Conservation (phyloP, 2,329 filamentous ascomycete species). For the Aspergillus proliferans region DNA sequence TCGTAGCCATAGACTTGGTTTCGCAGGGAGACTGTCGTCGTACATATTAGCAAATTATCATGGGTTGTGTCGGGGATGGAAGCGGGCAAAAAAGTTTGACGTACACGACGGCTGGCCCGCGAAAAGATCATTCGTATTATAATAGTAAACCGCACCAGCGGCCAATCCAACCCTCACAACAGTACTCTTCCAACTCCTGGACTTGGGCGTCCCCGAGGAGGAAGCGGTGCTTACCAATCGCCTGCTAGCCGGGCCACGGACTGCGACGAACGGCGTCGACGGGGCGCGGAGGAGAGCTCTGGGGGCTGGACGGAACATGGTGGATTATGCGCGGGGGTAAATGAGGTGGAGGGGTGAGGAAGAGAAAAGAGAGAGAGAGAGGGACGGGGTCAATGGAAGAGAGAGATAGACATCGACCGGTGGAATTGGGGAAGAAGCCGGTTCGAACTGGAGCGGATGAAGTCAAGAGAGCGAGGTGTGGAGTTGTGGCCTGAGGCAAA, state of each 20-base stretch:
- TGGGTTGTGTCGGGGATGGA: not conserved
- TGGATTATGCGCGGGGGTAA: slow-evolving; percentile 1
- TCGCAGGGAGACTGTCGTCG: slow-evolving; percentile 26
- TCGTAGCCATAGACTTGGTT: slow-evolving; percentile 21
- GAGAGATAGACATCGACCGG: slow-evolving; percentile 1
- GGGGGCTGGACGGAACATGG: slow-evolving; percentile 50
- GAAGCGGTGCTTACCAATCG: slow-evolving; percentile 52
- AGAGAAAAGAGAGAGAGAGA: not conserved
- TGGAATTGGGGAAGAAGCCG: not conserved
- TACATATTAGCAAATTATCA: not conserved
- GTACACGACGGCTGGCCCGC: slow-evolving; percentile 73
- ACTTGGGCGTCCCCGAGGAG: slow-evolving; percentile 52
- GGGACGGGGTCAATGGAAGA: slow-evolving; percentile 2
- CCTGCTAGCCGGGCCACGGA: slow-evolving; percentile 25
- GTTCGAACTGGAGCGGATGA: slow-evolving; percentile 1
- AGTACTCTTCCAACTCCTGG: slow-evolving; percentile 75
- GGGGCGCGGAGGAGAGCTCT: slow-evolving; percentile 38
- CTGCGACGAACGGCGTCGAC: slow-evolving; percentile 15
- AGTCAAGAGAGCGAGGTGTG: not conserved
- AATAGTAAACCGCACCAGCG: slow-evolving; percentile 76
- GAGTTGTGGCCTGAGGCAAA: not conserved
- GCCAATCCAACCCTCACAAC: slow-evolving; percentile 69
- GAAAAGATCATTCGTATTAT: slow-evolving; percentile 83
- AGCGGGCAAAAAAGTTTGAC: slow-evolving; percentile 25
- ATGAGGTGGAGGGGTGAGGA: slow-evolving; percentile 2